Conservation (phyloP, 345 rosid genomes). For the Microthlaspi erraticum region DNA sequence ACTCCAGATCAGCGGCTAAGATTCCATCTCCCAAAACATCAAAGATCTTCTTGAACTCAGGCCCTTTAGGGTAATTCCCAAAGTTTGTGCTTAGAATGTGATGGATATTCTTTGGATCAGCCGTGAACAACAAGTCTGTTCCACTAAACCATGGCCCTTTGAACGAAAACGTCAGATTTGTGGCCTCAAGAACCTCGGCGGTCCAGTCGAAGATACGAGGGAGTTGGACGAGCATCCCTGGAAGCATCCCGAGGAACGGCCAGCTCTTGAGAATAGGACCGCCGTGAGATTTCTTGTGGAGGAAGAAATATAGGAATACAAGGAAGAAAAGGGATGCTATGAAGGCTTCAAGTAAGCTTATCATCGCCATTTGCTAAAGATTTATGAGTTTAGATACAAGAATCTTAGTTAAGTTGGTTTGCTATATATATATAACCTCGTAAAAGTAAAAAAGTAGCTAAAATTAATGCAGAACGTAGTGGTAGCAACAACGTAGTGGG, state of each 20-base stretch:
- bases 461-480: too few relatives aligned
- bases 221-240: not conserved
- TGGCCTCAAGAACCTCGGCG: constrained; percentile 1
- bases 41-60: constrained; percentile 29
- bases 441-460: too few relatives aligned
- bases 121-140: constrained; percentile 6
- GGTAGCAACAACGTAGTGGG: too few relatives aligned
- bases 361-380: not conserved
- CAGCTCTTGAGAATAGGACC: constrained; percentile 1
- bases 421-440: not conserved
- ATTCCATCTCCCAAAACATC: constrained; percentile 37
- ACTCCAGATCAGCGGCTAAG: not conserved
- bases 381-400: not conserved
- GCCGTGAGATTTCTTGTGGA: constrained; percentile 21
- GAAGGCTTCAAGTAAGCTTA: constrained; percentile 12
- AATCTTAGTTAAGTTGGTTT: not conserved
- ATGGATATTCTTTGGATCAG: too few relatives aligned
- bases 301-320: constrained; percentile 8
- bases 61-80: constrained; percentile 32
- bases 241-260: constrained; percentile 32
- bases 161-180: not conserved
- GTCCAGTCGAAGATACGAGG: not conserved
- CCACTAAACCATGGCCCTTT: constrained; percentile 22
- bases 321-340: constrained; percentile 10
- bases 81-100: constrained; percentile 25